Conservation (phyloP, 2,329 filamentous ascomycete genomes). For the Talaromyces sp. region DNA sequence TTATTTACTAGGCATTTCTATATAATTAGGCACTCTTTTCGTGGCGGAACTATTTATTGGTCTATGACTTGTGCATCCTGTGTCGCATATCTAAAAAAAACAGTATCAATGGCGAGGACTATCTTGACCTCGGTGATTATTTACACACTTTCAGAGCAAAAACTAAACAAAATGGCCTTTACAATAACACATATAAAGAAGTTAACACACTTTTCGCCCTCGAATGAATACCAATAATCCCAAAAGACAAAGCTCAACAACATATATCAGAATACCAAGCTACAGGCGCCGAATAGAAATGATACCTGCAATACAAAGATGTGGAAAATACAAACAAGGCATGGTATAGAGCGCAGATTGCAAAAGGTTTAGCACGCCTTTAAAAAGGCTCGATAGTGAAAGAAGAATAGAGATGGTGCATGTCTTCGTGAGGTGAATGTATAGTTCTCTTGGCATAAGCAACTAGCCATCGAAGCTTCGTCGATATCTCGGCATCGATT, state of each 20-base stretch:
- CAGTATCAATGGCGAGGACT: not conserved
- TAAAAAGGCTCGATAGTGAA: not conserved
- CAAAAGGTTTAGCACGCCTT: not conserved
- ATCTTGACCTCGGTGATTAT: not conserved
- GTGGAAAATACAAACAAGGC: conserved; percentile 2
- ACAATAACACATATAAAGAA: not conserved
- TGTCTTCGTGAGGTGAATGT: conserved; percentile 13
- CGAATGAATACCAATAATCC: not conserved
- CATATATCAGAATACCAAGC: not conserved
- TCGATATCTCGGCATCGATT: not conserved
- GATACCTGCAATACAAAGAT: conserved; percentile 3
- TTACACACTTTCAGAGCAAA: not conserved
- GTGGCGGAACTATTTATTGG: not conserved
- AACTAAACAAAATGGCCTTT: not conserved
- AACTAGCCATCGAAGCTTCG: conserved; percentile 1
- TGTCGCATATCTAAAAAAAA: not conserved
- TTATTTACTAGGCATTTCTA: not conserved
- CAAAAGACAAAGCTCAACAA: not conserved
- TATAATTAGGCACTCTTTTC: not conserved
- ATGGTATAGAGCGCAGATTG: conserved; percentile 4
- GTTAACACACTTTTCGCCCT: conserved; percentile 2
- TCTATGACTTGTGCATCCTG: not conserved
- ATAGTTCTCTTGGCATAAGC: conserved; percentile 10
- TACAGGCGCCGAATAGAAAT: conserved; percentile 1
- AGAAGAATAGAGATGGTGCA: conserved; percentile 4